Base-by-base conservation (phyloP, 2,329 filamentous ascomycete genomes). In the Colletotrichum kahawae region DNA sequence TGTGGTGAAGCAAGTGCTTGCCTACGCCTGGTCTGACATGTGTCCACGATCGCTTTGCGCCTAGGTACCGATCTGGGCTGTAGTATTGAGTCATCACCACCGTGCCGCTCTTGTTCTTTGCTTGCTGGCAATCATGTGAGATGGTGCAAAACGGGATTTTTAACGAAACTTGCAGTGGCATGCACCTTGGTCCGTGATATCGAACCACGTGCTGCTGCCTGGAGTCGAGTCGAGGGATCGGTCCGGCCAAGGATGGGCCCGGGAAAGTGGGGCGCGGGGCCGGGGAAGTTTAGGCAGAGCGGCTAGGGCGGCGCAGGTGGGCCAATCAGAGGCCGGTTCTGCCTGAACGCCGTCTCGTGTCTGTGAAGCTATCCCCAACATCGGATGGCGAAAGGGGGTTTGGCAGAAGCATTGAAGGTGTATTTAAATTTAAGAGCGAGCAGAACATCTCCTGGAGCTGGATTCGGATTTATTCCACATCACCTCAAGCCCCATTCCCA, bases 271-370 rank as follows among this genome's bases (percentile, higher is more conserved):
- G 54, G 24, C 36, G 6, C 29, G 14, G 62, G 43, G 36, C 54
- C 70, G 54, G 29, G 38, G 21, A 51, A 13, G 21, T 71, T 70
- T 57, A 51, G 71, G 71, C 71, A 70, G 57, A 3, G 4, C 57
- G 16, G 48, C 33, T 18, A 4, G 16, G 1, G 59, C 51, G 36
- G 59, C 43, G 18, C 18, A 21, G 6, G 13, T 4, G 1, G 27
- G 0, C 59, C 48, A 64, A 57, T 48, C 38, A 64, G 2, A 14
- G 27, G 7, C 16, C n/a, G 27, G 31, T 38, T 64, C 57, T 73
- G 70, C 66, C 66, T 59, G 27, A 13, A 9, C 16, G 18, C 18
- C 5, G 9, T 57, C 29, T 62, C 21, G 38, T 34, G 63, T 38
- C 33, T 38, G 18, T 31, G 14, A 33, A 4, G 10, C 21, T 10